Percentiles rank a stretch among this genome's conserved stretches.
These are phyloP conservation scores for Geranomyces variabilis DNA, from an alignment of 192 early-diverging fungal genomes.

Conservation along the genomic window DNA sequence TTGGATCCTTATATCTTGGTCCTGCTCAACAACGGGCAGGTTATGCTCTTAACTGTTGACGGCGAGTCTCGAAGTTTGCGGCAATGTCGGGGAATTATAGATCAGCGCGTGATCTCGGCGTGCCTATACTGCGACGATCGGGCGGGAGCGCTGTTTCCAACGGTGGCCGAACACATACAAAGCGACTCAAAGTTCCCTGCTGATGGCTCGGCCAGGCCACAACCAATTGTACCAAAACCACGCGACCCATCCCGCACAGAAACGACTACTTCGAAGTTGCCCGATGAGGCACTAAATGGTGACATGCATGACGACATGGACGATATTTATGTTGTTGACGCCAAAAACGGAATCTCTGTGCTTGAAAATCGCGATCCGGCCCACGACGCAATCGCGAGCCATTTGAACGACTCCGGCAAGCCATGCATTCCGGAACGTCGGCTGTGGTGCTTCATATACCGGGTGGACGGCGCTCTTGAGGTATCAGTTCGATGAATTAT, in stretches of 20 bases:
- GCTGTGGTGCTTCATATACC: slow-evolving; percentile 70
- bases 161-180: slow-evolving; percentile 3
- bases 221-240: too few species aligned
- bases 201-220: too few species aligned
- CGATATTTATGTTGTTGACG: slow-evolving; percentile 47
- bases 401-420: background rate
- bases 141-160: slow-evolving; percentile 30
- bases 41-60: slow-evolving; percentile 65
- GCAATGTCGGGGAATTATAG: slow-evolving; percentile 39
- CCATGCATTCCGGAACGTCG: slow-evolving; percentile 38
- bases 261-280: background rate
- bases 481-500: slow-evolving; percentile 38
- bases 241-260: too few species aligned
- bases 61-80: slow-evolving; percentile 40
- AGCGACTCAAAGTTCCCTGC: background rate
- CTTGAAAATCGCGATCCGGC: too few species aligned
- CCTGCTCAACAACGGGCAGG: slow-evolving; percentile 63
- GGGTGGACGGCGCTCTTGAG: slow-evolving; percentile 66
- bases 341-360: background rate
- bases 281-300: slow-evolving; percentile 44
- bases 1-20: slow-evolving; percentile 82
- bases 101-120: slow-evolving; percentile 37
- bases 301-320: slow-evolving; percentile 53
- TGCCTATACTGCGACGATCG: slow-evolving; percentile 59
- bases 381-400: slow-evolving; percentile 17